Base-by-base conservation (phyloP, 768 basidiomycete genomes). In the Tricholoma flavovirens region DNA sequence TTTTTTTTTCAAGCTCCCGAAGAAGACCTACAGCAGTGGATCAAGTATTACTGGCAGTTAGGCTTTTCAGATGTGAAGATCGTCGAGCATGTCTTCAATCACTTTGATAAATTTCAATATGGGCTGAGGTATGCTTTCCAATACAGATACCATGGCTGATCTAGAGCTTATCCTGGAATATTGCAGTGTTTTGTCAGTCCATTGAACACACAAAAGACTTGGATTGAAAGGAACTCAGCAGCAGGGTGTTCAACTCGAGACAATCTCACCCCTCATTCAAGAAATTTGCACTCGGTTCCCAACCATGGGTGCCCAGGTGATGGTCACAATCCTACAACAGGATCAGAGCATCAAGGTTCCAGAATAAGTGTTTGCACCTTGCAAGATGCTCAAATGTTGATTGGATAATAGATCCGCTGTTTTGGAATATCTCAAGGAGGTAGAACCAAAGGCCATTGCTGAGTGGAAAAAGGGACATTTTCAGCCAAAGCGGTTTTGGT, bases 381-480 rank as follows among this genome's bases (percentile, higher is more conserved):
- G n/a, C n/a, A n/a, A n/a, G n/a, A n/a, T n/a, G n/a, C n/a, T n/a
- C n/a, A n/a, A n/a, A n/a, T n/a, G n/a, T n/a, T n/a, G n/a, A n/a
- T n/a, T n/a, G 11, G 7, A 14, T 36, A 14, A 14, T 36, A 57
- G 56, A 29, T 11, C 35, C 5, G 19, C 35, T 3, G 32, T 57
- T 4, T 12, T 30, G 9, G n/a, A 53, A n/a, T 53, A 43, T 21
- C 38, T 57, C 14, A 35, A 49, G 5, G n/a, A 14, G 17, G 19
- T 22, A 2, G 54, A 59, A 21, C 58, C 58, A 35, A 40, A 51
- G 3, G 59, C 63, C 0, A 64, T 75, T 1, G 14, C 0, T 68
- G 62, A 62, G 11, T 64, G 72, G 0, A 58, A 60, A 3, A 56
- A 56, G 0, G 9, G 9, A 30, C 30, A 30, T 78, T 73, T 49